Evolutionary conservation across 2,329 filamentous ascomycete species (phyloP), one percentile per base, ranked within the genome.

Genomic region (Pseudocercospora pini-densiflorae): DNA sequence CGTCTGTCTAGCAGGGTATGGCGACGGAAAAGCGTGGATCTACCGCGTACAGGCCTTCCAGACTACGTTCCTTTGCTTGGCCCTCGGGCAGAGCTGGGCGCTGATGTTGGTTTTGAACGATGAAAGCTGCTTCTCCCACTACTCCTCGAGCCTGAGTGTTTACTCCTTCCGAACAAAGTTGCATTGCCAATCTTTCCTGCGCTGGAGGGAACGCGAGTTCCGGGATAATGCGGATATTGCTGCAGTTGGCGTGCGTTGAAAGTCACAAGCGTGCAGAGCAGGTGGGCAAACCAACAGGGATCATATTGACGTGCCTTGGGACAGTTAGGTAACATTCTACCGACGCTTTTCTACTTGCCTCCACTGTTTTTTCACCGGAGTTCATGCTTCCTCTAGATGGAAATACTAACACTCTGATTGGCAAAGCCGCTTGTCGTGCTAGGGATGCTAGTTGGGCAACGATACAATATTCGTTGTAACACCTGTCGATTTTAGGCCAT

Each of bases 401-500:
- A 16, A 54, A 12, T 54, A n/a, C 51, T 31, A 29, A 29, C 51
- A 54, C 51, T 54, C 7, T 54, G 51, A 54, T 54, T 54, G 51
- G 51, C 24, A 54, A 54, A 54, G 51, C 24, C 51, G 51, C 51
- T 24, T 29, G 16, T 29, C 51, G 21, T 54, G 51, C 51, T 54
- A 54, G 51, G 51, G 51, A 29, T 54, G 51, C 51, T 54, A 54
- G 51, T 29, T 54, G 51, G 51, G 24, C 51, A 54, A 29, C 10
- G 24, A 54, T 54, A 54, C 51, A 54, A 54, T 54, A 54, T 54
- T 29, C 51, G 6, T 31, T 29, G 51, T 54, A 54, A 54, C 51
- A 54, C 51, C 24, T 54, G 51, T 54, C 51, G 21, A 27, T 49
- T 54, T 54, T 9, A 7, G 16, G 21, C 54, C 27, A 58, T 21